Conservation (phyloP, 352 stramenopile genomes). For the Phytophthora hybrid region DNA sequence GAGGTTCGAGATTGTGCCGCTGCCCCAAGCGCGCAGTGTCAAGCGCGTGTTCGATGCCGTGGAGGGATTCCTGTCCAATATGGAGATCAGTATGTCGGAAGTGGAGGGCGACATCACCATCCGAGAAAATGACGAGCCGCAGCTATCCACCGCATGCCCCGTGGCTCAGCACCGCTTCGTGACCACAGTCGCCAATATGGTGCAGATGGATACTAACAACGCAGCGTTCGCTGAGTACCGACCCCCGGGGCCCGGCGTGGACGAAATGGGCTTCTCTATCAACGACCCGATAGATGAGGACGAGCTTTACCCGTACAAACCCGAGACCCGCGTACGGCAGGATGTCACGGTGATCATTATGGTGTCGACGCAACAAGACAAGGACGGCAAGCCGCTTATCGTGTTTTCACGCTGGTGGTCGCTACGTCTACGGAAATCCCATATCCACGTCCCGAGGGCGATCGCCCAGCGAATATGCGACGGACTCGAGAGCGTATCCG, state of each 20-base stretch:
- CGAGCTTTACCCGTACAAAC: conserved; percentile 58
- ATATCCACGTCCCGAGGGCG: conserved; percentile 35
- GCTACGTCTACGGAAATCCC: conserved; percentile 31
- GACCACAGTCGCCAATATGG: conserved; percentile 26
- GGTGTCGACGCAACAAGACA: conserved; percentile 19
- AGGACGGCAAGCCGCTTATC: conserved; percentile 34
- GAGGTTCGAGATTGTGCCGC: conserved; percentile 49
- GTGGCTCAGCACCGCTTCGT: conserved; percentile 44
- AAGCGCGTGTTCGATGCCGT: conserved; percentile 49
- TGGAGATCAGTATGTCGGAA: conserved; percentile 55
- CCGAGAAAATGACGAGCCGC: conserved; percentile 45
- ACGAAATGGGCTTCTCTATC: conserved; percentile 44
- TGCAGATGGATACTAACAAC: conserved; percentile 53
- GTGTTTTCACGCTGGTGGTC: conserved; percentile 44
- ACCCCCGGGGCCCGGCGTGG: conserved; percentile 8
- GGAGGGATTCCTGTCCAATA: conserved; percentile 42
- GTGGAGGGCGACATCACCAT: conserved; percentile 49
- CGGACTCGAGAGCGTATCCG: conserved; percentile 39
- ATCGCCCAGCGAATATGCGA: conserved; percentile 28
- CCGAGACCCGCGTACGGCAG: conserved; percentile 34
- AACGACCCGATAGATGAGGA: conserved; percentile 56
- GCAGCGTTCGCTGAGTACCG: conserved; percentile 42
- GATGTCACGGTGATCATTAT: conserved; percentile 45
- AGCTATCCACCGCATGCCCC: conserved; percentile 13
- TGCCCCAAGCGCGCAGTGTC: conserved; percentile 29